Evolutionary conservation across 2,329 filamentous ascomycete species (phyloP).

Genomic region (Pleomassaria siparia): DNA sequence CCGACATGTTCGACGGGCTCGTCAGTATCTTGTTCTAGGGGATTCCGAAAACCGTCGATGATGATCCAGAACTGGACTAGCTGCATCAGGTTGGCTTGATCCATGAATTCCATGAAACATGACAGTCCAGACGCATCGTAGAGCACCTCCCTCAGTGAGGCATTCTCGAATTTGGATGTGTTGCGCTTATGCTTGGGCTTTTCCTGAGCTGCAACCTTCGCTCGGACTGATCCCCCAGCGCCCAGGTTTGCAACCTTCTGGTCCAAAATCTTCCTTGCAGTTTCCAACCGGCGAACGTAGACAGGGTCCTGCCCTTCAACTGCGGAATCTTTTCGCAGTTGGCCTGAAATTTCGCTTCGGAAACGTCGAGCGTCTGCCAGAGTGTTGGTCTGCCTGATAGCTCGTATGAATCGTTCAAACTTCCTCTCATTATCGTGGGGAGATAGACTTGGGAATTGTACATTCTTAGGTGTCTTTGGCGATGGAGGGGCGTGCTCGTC

Average conservation of each 20-base stretch:
- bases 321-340: constrained; percentile 81
- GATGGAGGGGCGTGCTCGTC: constrained; percentile 91
- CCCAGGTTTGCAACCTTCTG: constrained; percentile 84
- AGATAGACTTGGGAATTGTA: constrained; percentile 74
- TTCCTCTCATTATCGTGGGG: constrained; percentile 85
- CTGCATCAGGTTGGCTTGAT: constrained; percentile 81
- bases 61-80: constrained; percentile 98
- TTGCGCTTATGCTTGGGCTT: constrained; percentile 41
- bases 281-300: constrained; percentile 86
- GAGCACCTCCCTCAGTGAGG: constrained; percentile 80
- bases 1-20: constrained; percentile 63
- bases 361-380: constrained; percentile 91
- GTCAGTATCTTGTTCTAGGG: constrained; percentile 80
- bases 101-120: constrained; percentile 99
- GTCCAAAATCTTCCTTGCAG: constrained; percentile 85
- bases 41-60: constrained; percentile 93
- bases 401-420: constrained; percentile 91
- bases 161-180: constrained; percentile 71
- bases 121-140: constrained; percentile 88
- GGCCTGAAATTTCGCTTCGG: constrained; percentile 87
- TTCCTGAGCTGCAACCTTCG: constrained; percentile 43
- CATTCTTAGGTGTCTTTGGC: constrained; percentile 64
- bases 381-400: constrained; percentile 84
- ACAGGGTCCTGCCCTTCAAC: constrained; percentile 79
- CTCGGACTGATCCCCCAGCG: constrained; percentile 58